Percentiles rank a stretch among this genome's conserved stretches.
These are phyloP conservation scores for Pleurozium schreberi DNA, from an alignment of 225 moss, liverwort and hornwort species.

Conservation along the genomic window DNA sequence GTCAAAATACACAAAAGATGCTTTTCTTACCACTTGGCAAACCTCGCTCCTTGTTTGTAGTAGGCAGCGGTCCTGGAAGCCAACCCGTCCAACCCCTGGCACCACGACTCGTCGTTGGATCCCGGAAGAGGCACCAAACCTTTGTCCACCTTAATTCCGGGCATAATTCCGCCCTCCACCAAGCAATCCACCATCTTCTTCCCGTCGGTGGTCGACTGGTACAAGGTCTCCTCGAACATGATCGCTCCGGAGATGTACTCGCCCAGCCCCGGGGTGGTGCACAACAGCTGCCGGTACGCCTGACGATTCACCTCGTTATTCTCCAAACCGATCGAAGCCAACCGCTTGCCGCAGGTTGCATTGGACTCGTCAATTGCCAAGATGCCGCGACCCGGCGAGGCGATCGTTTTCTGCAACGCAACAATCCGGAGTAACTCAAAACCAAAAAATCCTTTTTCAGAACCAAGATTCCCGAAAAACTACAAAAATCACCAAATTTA, in stretches of 20 bases:
- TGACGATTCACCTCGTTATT: constrained; percentile 60
- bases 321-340: constrained; percentile 60
- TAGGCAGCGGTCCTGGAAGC: constrained; percentile 50
- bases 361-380: constrained; percentile 64
- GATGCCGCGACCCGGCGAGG: constrained; percentile 47
- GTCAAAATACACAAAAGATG: neutral
- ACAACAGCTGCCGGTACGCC: constrained; percentile 48
- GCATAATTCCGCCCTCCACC: constrained; percentile 37
- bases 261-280: constrained; percentile 51
- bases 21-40: constrained; percentile 45
- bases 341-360: constrained; percentile 51
- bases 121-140: constrained; percentile 48
- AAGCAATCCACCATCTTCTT: constrained; percentile 60
- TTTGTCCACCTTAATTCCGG: constrained; percentile 62
- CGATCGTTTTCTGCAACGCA: constrained; percentile 37
- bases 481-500: neutral
- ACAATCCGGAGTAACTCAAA: neutral
- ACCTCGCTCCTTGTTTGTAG: constrained; percentile 54
- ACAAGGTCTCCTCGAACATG: constrained; percentile 62
- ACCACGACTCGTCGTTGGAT: constrained; percentile 60
- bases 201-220: constrained; percentile 49
- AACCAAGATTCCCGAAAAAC: neutral
- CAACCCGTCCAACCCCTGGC: constrained; percentile 55
- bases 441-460: neutral
- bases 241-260: constrained; percentile 60